Percentiles rank a stretch among this genome's conserved stretches.
phyloP scores from a whole-genome alignment of 805 yeast genomes.

The Nadsonia fulvescens region DNA sequence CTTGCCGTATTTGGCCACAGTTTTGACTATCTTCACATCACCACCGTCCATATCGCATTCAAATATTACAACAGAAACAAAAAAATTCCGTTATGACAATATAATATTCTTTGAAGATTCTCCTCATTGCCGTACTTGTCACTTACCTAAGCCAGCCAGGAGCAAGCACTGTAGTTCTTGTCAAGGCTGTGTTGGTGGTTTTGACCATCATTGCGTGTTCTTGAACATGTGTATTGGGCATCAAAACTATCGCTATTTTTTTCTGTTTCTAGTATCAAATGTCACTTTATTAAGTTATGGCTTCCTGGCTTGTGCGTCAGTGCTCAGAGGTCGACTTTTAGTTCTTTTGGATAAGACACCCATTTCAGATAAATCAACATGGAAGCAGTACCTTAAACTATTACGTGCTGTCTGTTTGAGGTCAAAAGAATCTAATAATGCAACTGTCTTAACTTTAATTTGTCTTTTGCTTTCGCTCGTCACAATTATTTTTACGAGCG shows the following conservation, averaged over 20 bases:
- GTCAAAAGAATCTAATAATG: conserved; percentile 12
- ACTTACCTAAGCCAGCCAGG: conserved; percentile 33
- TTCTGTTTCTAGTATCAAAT: conserved; percentile 36
- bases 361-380: conserved; percentile 6
- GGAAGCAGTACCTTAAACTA: not conserved
- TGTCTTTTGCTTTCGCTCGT: conserved; percentile 27
- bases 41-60: conserved; percentile 24
- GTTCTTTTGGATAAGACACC: conserved; percentile 5
- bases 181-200: conserved; percentile 26
- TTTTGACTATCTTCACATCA: conserved; percentile 14
- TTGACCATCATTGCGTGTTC: conserved; percentile 50
- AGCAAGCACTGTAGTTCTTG: conserved; percentile 43
- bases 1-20: conserved; percentile 12
- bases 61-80: conserved; percentile 12
- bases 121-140: conserved; percentile 32
- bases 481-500: conserved; percentile 24
- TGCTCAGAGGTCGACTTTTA: conserved; percentile 2
- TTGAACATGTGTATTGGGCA: conserved; percentile 43
- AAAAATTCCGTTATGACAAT: conserved; percentile 26
- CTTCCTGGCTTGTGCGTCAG: conserved; percentile 17
- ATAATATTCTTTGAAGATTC: conserved; percentile 33
- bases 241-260: conserved; percentile 44
- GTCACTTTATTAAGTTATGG: conserved; percentile 28
- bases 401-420: conserved; percentile 3
- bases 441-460: conserved; percentile 26